Base-by-base conservation (phyloP, 2,329 filamentous ascomycete species). In the Fusarium nygamai region DNA sequence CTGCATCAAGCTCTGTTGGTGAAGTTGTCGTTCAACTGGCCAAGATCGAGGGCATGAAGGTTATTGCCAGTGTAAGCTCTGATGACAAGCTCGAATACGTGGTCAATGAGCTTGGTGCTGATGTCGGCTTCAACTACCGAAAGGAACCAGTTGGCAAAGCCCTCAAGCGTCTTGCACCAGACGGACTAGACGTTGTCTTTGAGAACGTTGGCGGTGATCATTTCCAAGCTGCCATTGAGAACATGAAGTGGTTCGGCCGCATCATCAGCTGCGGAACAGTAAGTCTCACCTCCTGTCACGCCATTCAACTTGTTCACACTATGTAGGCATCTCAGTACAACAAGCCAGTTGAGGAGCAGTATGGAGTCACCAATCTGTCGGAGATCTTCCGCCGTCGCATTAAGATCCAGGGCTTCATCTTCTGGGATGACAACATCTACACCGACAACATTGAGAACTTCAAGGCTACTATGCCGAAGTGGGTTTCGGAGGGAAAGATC, bases 381-480 rank as follows among this genome's bases (percentile, higher is more conserved):
- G 53, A 57, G 38, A 57, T 57, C 27, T 57, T 57, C 27, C 38
- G 53, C 2, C 22, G 38, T 1, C 53, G 53, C 9, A 57, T 57
- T 22, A 31, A 43, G 22, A 57, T 57, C 10, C 53, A 57, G n/a
- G 53, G 53, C 2, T 57, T 57, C 27, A 57, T 57, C 6, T 57
- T 57, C 17, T 57, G 38, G 53, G 53, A 57, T 57, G 53, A 57
- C 11, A 57, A 57, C 9, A 57, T 57, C 9, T 57, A 57, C 38
- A 31, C 53, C 0, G 27, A 44, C 36, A 57, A 57, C 17, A 57
- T 57, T 44, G 38, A 57, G 11, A 57, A 33, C 53, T 57, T 57
- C 9, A 31, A 41, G 36, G 36, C 27, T 44, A 44, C 22, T 20
- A 57, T 57, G 53, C 53, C 38, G 5, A 57, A 57, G 36, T 44